Evolutionary conservation across 345 rosid genomes (phyloP), one percentile per base, ranked within the genome.

Genomic region (Sisymbrium irio): DNA sequence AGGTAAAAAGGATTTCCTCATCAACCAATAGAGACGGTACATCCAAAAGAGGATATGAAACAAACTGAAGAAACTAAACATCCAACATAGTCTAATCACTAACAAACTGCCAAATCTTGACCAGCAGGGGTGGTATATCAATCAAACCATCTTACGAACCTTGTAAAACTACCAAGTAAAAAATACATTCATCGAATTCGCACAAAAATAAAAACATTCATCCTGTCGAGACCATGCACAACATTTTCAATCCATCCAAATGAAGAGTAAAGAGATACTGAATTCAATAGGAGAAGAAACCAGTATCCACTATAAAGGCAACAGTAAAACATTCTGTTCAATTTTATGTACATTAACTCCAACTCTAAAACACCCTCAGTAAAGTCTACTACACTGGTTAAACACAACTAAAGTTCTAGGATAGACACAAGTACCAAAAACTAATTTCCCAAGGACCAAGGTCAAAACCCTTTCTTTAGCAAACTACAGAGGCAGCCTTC

Each of bases 401-500:
- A 85, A 81, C 87, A 83, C 82, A 82, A 72, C 85, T 77, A 71
- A 80, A 30, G 81, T 82, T 79, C 82, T 77, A 79, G 74, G 39
- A 84, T 81, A 67, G 83, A 85, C 80, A 74, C 86, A 80, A 83
- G 73, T 79, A 74, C 79, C 81, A 82, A 61, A 79, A 82, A 74
- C 79, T 77, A 79, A 76, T 67, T 73, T 81, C 78, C 80, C 77
- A 85, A 81, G 70, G 76, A n/a, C 58, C 65, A 74, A 69, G 57
- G 78, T 73, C 83, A 79, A 71, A 76, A 79, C 77, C 79, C 33
- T 45, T 62, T 76, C 28, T 75, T 83, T 76, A 79, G 77, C 75
- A 78, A 62, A 72, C 83, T 83, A 82, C 80, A 84, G 67, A 78
- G 65, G 83, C 78, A 75, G 90, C 83, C 91, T 81, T 83, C 89